These are phyloP conservation scores for Zychaea mexicana DNA, from an alignment of 371 early-diverging fungal genomes.

Conservation along the genomic window DNA sequence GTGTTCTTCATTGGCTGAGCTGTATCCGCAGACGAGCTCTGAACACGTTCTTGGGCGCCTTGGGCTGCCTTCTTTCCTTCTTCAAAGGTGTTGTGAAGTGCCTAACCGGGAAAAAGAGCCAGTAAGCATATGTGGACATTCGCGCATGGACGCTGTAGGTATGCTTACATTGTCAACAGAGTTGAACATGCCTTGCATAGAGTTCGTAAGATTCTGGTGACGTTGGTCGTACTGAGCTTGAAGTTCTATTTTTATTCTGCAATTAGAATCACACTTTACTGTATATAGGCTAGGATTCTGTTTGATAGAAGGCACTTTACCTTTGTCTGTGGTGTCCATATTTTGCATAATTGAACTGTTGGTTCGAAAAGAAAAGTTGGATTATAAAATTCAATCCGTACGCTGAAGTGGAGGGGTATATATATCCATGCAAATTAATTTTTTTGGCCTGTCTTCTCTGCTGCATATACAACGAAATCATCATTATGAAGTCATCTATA, in stretches of 20 bases:
- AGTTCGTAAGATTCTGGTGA: constrained; percentile 1
- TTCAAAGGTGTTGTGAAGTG: constrained; percentile 4
- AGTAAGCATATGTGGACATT: neutral
- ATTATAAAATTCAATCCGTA: neutral
- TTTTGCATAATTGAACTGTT: neutral
- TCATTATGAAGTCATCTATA: too few relatives aligned
- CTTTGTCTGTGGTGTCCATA: constrained; percentile 13
- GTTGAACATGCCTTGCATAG: constrained; percentile 2
- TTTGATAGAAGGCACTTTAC: neutral
- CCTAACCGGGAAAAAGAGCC: neutral
- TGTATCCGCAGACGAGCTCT: neutral
- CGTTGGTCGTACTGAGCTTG: constrained; percentile 6
- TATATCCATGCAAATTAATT: neutral
- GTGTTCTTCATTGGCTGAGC: too few relatives aligned
- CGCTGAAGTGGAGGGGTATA: neutral
- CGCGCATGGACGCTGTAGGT: neutral
- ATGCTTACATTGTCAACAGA: constrained; percentile 8
- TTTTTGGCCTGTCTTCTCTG: neutral
- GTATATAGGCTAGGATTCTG: neutral
- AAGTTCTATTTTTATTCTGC: neutral
- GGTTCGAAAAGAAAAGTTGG: neutral
- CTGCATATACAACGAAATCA: neutral
- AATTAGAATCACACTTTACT: neutral
- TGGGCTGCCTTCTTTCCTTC: neutral
- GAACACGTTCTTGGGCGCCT: neutral